Evolutionary conservation across 1,284 basidiomycete species (phyloP).

Genomic region (Chalciporus sp.): DNA sequence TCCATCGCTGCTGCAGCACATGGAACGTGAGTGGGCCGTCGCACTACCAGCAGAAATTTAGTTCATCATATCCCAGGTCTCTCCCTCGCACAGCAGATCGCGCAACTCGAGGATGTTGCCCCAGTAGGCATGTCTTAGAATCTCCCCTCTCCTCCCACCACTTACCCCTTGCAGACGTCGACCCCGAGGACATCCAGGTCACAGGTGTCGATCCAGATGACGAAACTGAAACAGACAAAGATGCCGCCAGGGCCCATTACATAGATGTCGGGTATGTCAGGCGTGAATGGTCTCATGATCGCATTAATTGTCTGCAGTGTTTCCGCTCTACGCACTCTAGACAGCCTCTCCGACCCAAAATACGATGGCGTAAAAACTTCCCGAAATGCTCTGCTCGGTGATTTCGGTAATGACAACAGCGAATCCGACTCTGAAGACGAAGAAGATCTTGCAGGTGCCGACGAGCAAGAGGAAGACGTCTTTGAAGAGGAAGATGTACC

Average conservation of each 20-base stretch:
- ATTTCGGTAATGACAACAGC: conserved; percentile 39
- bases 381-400: conserved; percentile 59
- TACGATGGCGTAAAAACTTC: conserved; percentile 72
- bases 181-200: conserved; percentile 68
- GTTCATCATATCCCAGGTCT: conserved; percentile 44
- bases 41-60: conserved; percentile 2
- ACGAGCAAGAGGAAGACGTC: conserved; percentile 28
- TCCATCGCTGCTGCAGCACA: conserved; percentile 4
- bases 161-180: conserved; percentile 56
- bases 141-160: background rate
- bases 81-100: conserved; percentile 81
- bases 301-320: conserved; percentile 46
- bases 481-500: conserved; percentile 35
- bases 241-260: conserved; percentile 73
- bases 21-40: conserved; percentile 34
- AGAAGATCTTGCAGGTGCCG: conserved; percentile 8
- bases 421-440: conserved; percentile 32
- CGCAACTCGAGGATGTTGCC: conserved; percentile 70
- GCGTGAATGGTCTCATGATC: conserved; percentile 5
- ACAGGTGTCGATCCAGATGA: conserved; percentile 34
- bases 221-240: conserved; percentile 26
- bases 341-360: conserved; percentile 68
- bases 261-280: conserved; percentile 74
- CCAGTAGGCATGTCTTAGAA: conserved; percentile 56
- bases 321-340: conserved; percentile 66